phyloP scores from a whole-genome alignment of 176 grass and related monocot species.

The Carex pumila region DNA sequence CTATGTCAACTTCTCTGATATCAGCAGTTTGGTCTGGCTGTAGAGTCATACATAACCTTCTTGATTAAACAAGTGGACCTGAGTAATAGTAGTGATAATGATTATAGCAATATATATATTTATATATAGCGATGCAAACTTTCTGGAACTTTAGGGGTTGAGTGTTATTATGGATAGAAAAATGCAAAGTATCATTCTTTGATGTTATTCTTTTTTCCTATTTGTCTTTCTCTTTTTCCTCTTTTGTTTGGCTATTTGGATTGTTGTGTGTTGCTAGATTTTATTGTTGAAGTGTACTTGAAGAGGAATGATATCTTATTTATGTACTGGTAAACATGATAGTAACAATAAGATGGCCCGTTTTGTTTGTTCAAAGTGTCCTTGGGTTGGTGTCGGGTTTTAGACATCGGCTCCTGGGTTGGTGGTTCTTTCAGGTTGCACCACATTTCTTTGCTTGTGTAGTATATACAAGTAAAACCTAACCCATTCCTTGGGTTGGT shows the following conservation, averaged over 20 bases:
- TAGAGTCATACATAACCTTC: constrained; percentile 12
- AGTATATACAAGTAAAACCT: not conserved
- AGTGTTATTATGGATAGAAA: constrained; percentile 15
- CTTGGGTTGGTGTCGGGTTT: not conserved
- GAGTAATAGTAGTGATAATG: constrained; percentile 20
- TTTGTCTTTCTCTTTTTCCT: constrained; percentile 1
- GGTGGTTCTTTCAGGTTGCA: not conserved
- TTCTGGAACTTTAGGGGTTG: constrained; percentile 10
- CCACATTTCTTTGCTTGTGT: not conserved
- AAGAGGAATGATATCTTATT: constrained; percentile 24
- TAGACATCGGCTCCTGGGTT: not conserved
- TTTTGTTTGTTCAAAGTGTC: not conserved
- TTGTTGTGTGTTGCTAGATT: constrained; percentile 16
- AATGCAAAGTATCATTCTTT: constrained; percentile 19
- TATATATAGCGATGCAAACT: constrained; percentile 14
- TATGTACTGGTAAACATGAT: constrained; percentile 10
- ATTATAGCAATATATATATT: constrained; percentile 20
- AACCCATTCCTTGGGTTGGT: no score
- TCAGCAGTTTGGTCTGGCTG: constrained; percentile 19
- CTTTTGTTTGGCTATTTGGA: constrained; percentile 19
- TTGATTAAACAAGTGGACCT: constrained; percentile 3
- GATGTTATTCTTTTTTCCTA: not conserved
- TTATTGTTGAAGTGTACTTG: constrained; percentile 21
- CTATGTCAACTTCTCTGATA: constrained; percentile 39
- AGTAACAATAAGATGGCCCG: constrained; percentile 13